Percentiles rank a stretch among this genome's conserved stretches.
Evolutionary conservation across 352 stramenopile genomes (phyloP).

Genomic region (Pythium phragmitis): DNA sequence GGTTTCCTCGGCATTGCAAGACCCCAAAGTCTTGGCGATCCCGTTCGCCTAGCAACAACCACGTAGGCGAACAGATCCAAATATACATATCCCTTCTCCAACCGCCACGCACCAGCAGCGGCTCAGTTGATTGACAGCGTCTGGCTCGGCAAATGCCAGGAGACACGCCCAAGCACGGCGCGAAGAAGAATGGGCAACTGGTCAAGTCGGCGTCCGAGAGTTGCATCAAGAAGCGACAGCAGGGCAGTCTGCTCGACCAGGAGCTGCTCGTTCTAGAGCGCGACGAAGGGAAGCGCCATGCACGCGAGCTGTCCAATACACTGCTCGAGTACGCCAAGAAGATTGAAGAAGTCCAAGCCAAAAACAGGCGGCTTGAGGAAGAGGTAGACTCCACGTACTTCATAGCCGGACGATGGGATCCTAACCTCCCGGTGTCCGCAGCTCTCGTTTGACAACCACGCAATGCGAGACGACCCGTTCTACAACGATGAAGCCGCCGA

Average conservation of each 20-base stretch:
- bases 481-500: conserved; percentile 73
- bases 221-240: conserved; percentile 41
- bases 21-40: too few species aligned
- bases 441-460: conserved; percentile 76
- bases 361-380: conserved; percentile 74
- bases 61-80: not conserved
- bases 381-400: conserved; percentile 38
- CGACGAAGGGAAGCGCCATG: conserved; percentile 73
- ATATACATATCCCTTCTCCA: conserved; percentile 1
- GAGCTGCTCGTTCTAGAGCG: conserved; percentile 66
- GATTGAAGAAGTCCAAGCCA: conserved; percentile 71
- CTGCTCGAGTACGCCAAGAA: conserved; percentile 76
- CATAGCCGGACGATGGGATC: not conserved
- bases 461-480: conserved; percentile 66
- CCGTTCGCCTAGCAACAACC: too few species aligned
- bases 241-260: conserved; percentile 61
- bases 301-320: conserved; percentile 57
- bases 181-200: conserved; percentile 14
- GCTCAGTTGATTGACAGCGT: not conserved
- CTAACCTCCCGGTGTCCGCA: conserved; percentile 17
- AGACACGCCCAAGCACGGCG: conserved; percentile 16
- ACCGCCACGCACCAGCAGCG: not conserved
- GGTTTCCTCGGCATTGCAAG: too few species aligned
- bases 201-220: conserved; percentile 30
- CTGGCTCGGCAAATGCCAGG: not conserved